Evolutionary conservation across 768 basidiomycete genomes (phyloP).

Genomic region (Sarcomyxa edulis): DNA sequence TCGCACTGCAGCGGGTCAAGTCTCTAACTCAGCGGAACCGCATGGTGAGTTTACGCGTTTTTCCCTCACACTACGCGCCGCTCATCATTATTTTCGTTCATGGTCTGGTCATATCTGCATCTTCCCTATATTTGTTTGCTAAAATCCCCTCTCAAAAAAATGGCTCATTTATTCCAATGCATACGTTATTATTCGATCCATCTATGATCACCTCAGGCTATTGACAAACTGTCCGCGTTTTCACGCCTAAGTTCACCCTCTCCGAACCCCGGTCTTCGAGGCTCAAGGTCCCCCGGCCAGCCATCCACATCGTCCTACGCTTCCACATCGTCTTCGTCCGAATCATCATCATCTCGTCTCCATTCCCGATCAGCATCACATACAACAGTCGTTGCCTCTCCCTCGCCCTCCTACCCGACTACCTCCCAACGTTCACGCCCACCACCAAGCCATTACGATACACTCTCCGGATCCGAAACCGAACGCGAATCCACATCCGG

Average conservation of each 20-base stretch:
- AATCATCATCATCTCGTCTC: constrained; percentile 24
- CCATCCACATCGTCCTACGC: constrained; percentile 27
- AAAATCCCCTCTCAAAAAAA: too few species aligned
- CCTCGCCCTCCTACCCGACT: constrained; percentile 28
- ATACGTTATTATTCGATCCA: not conserved
- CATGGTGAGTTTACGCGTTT: constrained; percentile 43
- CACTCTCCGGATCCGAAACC: constrained; percentile 79
- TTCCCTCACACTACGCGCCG: not conserved
- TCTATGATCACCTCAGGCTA: constrained; percentile 40
- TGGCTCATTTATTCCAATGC: too few species aligned
- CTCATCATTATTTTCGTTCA: constrained; percentile 9
- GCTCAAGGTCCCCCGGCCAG: constrained; percentile 25
- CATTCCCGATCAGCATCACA: constrained; percentile 20
- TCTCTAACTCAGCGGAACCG: constrained; percentile 69
- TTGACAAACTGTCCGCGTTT: constrained; percentile 63
- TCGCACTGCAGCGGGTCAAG: constrained; percentile 63
- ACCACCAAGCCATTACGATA: constrained; percentile 25
- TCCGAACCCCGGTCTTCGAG: constrained; percentile 26
- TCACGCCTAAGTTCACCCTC: constrained; percentile 56
- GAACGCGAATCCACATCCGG: constrained; percentile 57
- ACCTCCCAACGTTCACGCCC: constrained; percentile 22
- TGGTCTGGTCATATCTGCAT: constrained; percentile 3
- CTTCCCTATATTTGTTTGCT: too few species aligned
- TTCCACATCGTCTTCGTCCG: constrained; percentile 26
- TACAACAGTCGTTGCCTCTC: constrained; percentile 18